These are phyloP conservation scores for Irpex sp. DNA, from an alignment of 1,284 basidiomycete species.

Conservation along the genomic window DNA sequence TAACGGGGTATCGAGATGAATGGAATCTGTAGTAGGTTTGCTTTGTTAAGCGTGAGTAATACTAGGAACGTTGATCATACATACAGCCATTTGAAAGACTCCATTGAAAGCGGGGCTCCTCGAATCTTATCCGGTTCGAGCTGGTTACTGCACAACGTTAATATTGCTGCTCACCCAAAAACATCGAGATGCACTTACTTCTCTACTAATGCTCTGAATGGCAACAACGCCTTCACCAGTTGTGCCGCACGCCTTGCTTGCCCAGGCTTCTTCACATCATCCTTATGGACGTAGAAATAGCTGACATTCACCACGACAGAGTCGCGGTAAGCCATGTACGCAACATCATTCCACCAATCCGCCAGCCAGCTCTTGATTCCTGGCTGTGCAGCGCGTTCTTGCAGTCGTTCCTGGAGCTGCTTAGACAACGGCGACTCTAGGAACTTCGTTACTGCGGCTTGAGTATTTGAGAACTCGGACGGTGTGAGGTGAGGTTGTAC, in stretches of 20 bases:
- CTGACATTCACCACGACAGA: constrained; percentile 91
- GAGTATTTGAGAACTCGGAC: constrained; percentile 55
- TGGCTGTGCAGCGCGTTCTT: constrained; percentile 65
- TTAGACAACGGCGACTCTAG: constrained; percentile 63
- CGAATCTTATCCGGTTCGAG: constrained; percentile 90
- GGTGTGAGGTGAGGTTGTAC: constrained; percentile 71
- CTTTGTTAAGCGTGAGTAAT: too few relatives aligned
- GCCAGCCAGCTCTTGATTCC: constrained; percentile 78
- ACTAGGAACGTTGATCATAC: background rate
- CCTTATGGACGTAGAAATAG: constrained; percentile 91
- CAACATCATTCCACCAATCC: constrained; percentile 97
- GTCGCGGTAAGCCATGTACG: constrained; percentile 83
- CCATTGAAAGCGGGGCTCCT: constrained; percentile 84
- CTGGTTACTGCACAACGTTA: constrained; percentile 43
- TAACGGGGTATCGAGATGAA: constrained; percentile 78
- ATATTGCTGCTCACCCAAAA: background rate
- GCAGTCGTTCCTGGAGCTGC: constrained; percentile 77
- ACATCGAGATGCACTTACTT: constrained; percentile 43
- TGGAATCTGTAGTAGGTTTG: constrained; percentile 62
- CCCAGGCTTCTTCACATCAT: constrained; percentile 52
- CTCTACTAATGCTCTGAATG: constrained; percentile 79
- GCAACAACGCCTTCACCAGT: constrained; percentile 77
- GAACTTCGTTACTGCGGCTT: constrained; percentile 64
- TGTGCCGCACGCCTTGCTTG: constrained; percentile 72
- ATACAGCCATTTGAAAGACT: constrained; percentile 89